Conservation (phyloP, 1,284 basidiomycete species). For the Ceratobasidium sp. region DNA sequence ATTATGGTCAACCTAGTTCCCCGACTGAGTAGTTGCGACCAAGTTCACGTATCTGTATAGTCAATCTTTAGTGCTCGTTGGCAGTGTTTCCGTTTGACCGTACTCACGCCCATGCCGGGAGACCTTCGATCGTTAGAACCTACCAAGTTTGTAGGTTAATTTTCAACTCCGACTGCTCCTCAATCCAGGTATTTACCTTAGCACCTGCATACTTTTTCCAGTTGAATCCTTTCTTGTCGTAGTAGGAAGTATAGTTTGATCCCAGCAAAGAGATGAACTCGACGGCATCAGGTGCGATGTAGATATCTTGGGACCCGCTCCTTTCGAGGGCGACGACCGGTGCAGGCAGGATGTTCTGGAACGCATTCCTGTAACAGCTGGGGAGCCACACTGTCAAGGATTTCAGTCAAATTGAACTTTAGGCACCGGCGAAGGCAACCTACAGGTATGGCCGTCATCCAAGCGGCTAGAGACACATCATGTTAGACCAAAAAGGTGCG, state of each 20-base stretch:
- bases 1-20: constrained; percentile 48
- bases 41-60: constrained; percentile 45
- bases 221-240: constrained; percentile 51
- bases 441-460: constrained; percentile 76
- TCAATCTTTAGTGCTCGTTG: neutral
- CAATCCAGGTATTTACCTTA: constrained; percentile 30
- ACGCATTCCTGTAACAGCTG: constrained; percentile 66
- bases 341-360: constrained; percentile 71
- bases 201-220: constrained; percentile 44
- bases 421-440: constrained; percentile 48
- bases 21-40: constrained; percentile 47
- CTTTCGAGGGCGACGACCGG: constrained; percentile 70
- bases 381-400: constrained; percentile 68
- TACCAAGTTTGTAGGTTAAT: neutral
- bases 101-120: constrained; percentile 28
- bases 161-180: neutral
- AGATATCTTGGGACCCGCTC: constrained; percentile 67
- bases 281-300: constrained; percentile 69
- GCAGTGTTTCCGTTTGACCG: neutral
- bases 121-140: constrained; percentile 31
- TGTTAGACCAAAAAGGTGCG: neutral
- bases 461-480: neutral
- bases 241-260: constrained; percentile 64
- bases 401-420: neutral
- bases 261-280: constrained; percentile 66